Conservation (phyloP, 768 basidiomycete species). For the Xerocomellus chrysenteron region DNA sequence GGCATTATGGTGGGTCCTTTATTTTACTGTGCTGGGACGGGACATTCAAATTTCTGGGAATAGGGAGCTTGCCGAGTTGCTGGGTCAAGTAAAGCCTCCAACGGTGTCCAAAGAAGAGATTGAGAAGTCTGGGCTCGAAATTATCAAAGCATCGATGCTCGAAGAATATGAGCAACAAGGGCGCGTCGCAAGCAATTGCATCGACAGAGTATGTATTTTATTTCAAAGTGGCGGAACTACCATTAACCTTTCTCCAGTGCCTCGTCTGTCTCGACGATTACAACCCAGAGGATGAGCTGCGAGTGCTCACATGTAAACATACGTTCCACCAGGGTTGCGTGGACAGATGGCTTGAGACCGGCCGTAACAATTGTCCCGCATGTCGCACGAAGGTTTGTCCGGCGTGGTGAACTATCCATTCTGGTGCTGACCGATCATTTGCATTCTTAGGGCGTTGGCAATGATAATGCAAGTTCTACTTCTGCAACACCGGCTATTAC, state of each 20-base stretch:
- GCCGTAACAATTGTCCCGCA: slow-evolving; percentile 89
- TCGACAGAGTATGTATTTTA: slow-evolving; percentile 62
- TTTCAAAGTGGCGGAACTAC: not conserved
- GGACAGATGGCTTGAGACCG: slow-evolving; percentile 83
- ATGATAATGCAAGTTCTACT: slow-evolving; percentile 17
- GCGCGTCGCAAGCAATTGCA: slow-evolving; percentile 71
- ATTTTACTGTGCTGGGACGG: not conserved
- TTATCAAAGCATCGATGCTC: slow-evolving; percentile 58
- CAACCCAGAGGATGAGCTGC: slow-evolving; percentile 69
- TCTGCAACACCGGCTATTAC: not conserved
- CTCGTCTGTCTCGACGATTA: slow-evolving; percentile 90
- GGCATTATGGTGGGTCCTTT: slow-evolving; percentile 60
- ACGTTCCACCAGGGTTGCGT: slow-evolving; percentile 90
- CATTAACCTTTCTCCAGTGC: slow-evolving; percentile 45
- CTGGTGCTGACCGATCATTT: not conserved
- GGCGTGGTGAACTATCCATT: not conserved
- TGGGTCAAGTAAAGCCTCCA: slow-evolving; percentile 80
- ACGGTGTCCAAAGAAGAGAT: slow-evolving; percentile 85
- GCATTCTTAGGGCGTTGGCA: slow-evolving; percentile 24
- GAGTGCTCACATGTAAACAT: slow-evolving; percentile 81
- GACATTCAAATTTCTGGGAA: not conserved
- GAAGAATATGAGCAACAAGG: slow-evolving; percentile 56
- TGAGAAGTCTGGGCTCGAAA: slow-evolving; percentile 75
- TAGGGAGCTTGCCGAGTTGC: slow-evolving; percentile 79
- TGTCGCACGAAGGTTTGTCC: slow-evolving; percentile 71